Evolutionary conservation across 1,284 basidiomycete species (phyloP).

Genomic region (Trichosporon sp.): DNA sequence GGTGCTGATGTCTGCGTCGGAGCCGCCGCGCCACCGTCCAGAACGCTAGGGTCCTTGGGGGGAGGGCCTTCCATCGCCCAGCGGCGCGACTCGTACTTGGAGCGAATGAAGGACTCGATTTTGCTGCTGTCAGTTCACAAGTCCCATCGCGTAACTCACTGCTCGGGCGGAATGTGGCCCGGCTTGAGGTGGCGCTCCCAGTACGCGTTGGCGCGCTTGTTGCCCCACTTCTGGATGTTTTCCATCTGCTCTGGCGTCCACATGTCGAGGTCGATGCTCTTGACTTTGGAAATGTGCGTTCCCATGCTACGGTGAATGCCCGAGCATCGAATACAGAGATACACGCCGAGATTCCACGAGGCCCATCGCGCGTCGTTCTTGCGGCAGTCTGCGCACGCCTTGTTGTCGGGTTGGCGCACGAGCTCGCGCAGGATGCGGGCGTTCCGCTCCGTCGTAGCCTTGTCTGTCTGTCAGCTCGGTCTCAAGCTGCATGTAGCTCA

Average conservation of each 20-base stretch:
- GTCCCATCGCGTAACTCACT: constrained; percentile 58
- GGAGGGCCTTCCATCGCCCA: constrained; percentile 88
- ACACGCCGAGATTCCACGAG: constrained; percentile 93
- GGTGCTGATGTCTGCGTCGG: background rate
- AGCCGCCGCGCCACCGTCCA: constrained; percentile 55
- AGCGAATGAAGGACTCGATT: constrained; percentile 95
- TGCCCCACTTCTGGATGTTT: constrained; percentile 92
- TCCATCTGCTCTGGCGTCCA: constrained; percentile 99
- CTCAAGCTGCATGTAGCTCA: background rate
- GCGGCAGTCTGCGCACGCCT: constrained; percentile 88
- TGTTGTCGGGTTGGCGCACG: constrained; percentile 84
- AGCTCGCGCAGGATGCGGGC: constrained; percentile 72
- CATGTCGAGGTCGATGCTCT: constrained; percentile 93
- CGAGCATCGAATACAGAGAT: constrained; percentile 95
- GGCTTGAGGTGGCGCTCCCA: constrained; percentile 95
- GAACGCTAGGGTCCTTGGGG: constrained; percentile 71
- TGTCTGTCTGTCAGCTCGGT: constrained; percentile 53
- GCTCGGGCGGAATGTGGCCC: constrained; percentile 89
- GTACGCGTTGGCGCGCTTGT: constrained; percentile 82
- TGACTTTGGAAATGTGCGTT: constrained; percentile 94
- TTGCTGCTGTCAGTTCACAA: constrained; percentile 57
- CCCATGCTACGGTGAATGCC: constrained; percentile 98
- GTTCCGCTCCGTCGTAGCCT: constrained; percentile 71
- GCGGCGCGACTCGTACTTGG: constrained; percentile 87
- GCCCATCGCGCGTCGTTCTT: constrained; percentile 97